Conservation (phyloP, 2,329 filamentous ascomycete species). For the Cryphonectria carpinicola region DNA sequence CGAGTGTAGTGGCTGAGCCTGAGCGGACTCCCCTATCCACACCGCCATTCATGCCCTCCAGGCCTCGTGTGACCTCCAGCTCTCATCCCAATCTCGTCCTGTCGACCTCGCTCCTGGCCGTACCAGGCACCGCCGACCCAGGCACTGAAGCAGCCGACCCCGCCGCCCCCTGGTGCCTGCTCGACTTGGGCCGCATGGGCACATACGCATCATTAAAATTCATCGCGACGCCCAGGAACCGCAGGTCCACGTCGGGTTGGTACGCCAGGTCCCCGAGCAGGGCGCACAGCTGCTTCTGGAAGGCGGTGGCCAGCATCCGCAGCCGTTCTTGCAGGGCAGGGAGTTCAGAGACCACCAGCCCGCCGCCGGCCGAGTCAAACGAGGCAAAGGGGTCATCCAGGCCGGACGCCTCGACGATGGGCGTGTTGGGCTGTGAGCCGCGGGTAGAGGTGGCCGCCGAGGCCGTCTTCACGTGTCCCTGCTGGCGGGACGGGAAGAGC, state of each 20-base stretch:
- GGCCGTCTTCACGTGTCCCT: conserved; percentile 30
- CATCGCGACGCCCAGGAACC: conserved; percentile 95
- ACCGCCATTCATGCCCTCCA: neutral
- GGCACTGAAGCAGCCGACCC: conserved; percentile 18
- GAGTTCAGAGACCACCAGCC: conserved; percentile 64
- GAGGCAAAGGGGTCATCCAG: conserved; percentile 34
- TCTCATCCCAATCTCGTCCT: conserved; percentile 9
- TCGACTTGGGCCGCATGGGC: conserved; percentile 59
- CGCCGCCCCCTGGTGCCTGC: conserved; percentile 23
- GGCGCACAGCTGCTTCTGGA: conserved; percentile 76
- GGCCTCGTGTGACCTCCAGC: neutral
- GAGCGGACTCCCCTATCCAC: neutral
- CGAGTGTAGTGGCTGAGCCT: neutral
- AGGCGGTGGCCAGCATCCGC: conserved; percentile 72
- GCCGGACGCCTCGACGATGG: conserved; percentile 24
- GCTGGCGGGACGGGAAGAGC: conserved; percentile 20
- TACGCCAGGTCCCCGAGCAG: conserved; percentile 89
- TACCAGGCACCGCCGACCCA: conserved; percentile 15
- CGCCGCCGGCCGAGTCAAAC: conserved; percentile 52
- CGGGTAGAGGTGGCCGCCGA: conserved; percentile 31
- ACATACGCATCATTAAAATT: conserved; percentile 98
- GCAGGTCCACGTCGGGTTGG: conserved; percentile 92
- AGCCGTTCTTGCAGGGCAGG: conserved; percentile 76
- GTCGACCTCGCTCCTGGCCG: conserved; percentile 14
- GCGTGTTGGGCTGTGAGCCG: conserved; percentile 34